Evolutionary conservation across 108 stramenopile species (phyloP), one percentile per base, ranked within the genome.

Genomic region (Nitzschia sp.): DNA sequence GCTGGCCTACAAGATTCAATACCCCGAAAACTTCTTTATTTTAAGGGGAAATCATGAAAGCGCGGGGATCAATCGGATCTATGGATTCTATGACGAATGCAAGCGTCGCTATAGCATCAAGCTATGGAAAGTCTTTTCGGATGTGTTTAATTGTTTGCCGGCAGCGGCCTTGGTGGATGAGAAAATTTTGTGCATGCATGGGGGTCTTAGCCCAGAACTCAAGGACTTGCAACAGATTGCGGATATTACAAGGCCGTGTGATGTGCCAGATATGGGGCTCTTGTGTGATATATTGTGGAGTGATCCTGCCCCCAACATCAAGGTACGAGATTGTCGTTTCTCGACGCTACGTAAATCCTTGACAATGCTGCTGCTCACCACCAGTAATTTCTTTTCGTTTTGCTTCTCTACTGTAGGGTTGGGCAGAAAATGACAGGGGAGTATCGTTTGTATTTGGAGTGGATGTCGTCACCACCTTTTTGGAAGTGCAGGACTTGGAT

Each of bases 171-270:
- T 98, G 59, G 95, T 99, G 56, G 99, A 99, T 68, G 98, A 98
- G 75, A 99, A 98, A 89, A 98, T 99, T 64, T 95, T 99, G 64
- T 99, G 99, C 85, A 98, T 97, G 86, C 99, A 99, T 74, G 99
- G 99, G 13, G 98, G 97, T 24, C 78, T 98, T 28, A 95, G 93
- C 59, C 99, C 99, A 11, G 98, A 98, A 67, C 83, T 99, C 19
- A 87, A 89, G 27, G 93, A 87, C 65, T 72, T 99, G 74, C 98
- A 98, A 70, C 97, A 99, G 71, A 93, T 98, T 54, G 95, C 95
- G 66, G 72, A 93, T 4, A 89, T 97, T 62, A 94, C 96, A 18
- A 81, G 98, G 24, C 98, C 98, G 2, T 97, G 97, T 11, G 99
- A 99, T 75, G 97, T 99, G 11, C 99, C 98, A 27, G 99, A 99